A percentile compares a stretch with the other conserved stretches of the same genome.
Evolutionary conservation across 805 yeast species (phyloP).

Genomic region (Zygotorulaspora sp.): DNA sequence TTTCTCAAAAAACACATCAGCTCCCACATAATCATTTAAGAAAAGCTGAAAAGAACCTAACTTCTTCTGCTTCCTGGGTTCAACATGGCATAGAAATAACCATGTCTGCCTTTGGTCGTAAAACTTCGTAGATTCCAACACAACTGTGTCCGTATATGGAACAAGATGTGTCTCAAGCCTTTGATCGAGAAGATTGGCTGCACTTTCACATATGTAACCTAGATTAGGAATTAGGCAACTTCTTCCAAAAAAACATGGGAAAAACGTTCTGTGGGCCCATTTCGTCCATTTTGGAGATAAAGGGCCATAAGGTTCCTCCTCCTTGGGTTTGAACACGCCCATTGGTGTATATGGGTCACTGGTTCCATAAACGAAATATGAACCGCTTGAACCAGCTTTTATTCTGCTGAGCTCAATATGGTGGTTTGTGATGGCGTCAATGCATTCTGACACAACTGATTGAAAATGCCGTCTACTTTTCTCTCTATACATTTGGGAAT

Average conservation of each 20-base stretch:
- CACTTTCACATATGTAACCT: slow-evolving; percentile 69
- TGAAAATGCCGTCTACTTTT: slow-evolving; percentile 8
- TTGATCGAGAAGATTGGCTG: slow-evolving; percentile 62
- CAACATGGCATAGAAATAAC: slow-evolving; percentile 15
- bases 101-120: slow-evolving; percentile 21
- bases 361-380: slow-evolving; percentile 51
- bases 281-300: slow-evolving; percentile 75
- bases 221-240: slow-evolving; percentile 67
- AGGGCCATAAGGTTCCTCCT: slow-evolving; percentile 79
- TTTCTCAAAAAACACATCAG: slow-evolving; percentile 51
- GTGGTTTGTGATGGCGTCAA: slow-evolving; percentile 42
- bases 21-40: slow-evolving; percentile 53
- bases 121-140: slow-evolving; percentile 45
- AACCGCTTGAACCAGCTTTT: slow-evolving; percentile 64
- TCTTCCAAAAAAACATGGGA: slow-evolving; percentile 74
- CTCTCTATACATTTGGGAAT: slow-evolving; percentile 3
- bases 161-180: slow-evolving; percentile 56
- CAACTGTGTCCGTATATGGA: slow-evolving; percentile 59
- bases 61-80: slow-evolving; percentile 35
- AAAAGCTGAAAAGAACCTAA: slow-evolving; percentile 67
- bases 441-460: slow-evolving; percentile 40
- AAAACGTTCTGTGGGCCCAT: slow-evolving; percentile 70
- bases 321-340: slow-evolving; percentile 73
- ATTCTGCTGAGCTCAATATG: slow-evolving; percentile 50
- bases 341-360: slow-evolving; percentile 30